Evolutionary conservation across 2,329 filamentous ascomycete species (phyloP).

Genomic region (Phaeomoniella chlamydospora): DNA sequence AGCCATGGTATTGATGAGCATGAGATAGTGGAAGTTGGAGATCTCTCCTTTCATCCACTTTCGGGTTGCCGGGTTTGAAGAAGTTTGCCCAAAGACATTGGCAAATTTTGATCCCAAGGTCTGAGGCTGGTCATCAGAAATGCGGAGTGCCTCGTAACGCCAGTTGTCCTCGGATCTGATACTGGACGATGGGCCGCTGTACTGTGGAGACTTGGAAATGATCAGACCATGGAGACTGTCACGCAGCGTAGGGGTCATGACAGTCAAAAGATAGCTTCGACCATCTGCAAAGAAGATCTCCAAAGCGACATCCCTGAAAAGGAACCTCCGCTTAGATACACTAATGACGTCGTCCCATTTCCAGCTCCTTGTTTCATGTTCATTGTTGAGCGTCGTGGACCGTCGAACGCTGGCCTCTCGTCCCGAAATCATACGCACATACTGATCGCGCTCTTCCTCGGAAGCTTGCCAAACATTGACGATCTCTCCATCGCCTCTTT

Average conservation of each 20-base stretch:
- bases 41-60: conserved; percentile 90
- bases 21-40: conserved; percentile 96
- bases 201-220: conserved; percentile 64
- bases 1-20: conserved; percentile 96
- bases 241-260: conserved; percentile 56
- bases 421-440: conserved; percentile 83
- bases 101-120: conserved; percentile 77
- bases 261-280: conserved; percentile 82
- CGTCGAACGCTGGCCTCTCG: conserved; percentile 49
- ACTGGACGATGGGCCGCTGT: conserved; percentile 52
- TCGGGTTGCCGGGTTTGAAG: conserved; percentile 71
- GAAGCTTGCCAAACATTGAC: conserved; percentile 94
- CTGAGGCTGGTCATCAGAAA: conserved; percentile 47
- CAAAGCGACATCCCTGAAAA: conserved; percentile 92
- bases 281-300: conserved; percentile 97
- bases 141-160: conserved; percentile 74
- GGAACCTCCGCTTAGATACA: conserved; percentile 85
- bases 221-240: conserved; percentile 73
- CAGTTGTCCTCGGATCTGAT: conserved; percentile 77
- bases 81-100: conserved; percentile 73
- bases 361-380: conserved; percentile 82
- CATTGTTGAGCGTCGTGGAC: conserved; percentile 31
- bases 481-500: conserved; percentile 87
- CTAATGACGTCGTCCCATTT: conserved; percentile 89
- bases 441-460: conserved; percentile 81